Evolutionary conservation across 352 stramenopile genomes (phyloP), one percentile per base, ranked within the genome.

Genomic region (Globisporangium canariense): DNA sequence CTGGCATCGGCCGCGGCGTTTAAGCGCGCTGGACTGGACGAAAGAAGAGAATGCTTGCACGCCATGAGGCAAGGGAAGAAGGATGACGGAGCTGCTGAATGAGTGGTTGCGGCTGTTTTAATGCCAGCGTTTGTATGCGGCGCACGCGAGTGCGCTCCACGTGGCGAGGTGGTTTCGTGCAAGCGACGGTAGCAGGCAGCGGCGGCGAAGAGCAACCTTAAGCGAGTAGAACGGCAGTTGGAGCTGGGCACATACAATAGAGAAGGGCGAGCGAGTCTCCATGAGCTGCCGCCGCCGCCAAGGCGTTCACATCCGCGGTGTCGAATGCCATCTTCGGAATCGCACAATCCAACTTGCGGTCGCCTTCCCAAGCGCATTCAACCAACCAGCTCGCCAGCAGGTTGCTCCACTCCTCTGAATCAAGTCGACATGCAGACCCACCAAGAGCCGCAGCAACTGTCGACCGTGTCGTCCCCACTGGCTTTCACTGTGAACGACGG

Each of bases 71-170:
- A 50, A 30, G 55, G 38, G 22, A 28, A 22, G 28, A 56, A 36
- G 13, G 5, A 3, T 2, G 1, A 11, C 3, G 3, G 25, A 20
- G 28, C 4, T 3, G 34, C 16, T 20, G 11, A 25, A 52, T 50
- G 55, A 14, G 43, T 61, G 55, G 55, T 28, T 61, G 55, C 22
- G 22, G 22, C 20, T 50, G 55, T 11, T 36, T 51, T 22, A 60
- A 51, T 60, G 38, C 55, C 52, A 7, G 16, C 22, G 56, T 62
- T 62, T 62, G 56, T 62, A 62, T 62, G 56, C 22, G 41, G 56
- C 41, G 20, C 18, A 9, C 25, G 41, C 16, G 55, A 61, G 55
- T 20, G 40, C 25, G 40, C 16, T 61, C 55, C 55, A 53, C 41
- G 56, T 62, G 41, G 56, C 56, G 43, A 49, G 55, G 40, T 61